phyloP scores from a whole-genome alignment of 306 rosid genomes.

The Morella rubra region DNA sequence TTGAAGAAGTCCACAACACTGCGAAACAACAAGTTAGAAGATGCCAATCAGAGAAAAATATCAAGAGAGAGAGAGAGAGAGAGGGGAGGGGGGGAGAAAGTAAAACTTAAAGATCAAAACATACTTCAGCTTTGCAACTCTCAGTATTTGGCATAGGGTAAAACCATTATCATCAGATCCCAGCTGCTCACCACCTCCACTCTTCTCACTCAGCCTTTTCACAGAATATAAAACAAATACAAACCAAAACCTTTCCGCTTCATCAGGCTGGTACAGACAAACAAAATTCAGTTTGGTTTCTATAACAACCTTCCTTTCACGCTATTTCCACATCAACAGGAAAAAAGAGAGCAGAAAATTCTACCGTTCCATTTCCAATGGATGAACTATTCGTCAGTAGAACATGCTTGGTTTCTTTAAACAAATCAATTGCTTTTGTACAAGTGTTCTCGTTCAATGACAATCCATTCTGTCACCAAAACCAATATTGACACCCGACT shows the following conservation, averaged over 20 bases:
- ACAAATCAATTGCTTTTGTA: conserved; percentile 55
- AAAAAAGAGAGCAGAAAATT: background rate
- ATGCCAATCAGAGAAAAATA: conserved; percentile 17
- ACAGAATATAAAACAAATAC: conserved; percentile 70
- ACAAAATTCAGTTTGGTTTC: conserved; percentile 14
- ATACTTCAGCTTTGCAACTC: conserved; percentile 81
- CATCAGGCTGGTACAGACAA: conserved; percentile 63
- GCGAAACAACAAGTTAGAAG: conserved; percentile 31
- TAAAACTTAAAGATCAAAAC: conserved; percentile 26
- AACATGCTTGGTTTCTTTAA: conserved; percentile 61
- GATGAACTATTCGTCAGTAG: conserved; percentile 51
- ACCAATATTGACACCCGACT: background rate
- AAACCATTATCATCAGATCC: conserved; percentile 45
- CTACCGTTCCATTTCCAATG: conserved; percentile 74
- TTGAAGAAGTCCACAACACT: conserved; percentile 85
- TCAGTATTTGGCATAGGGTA: conserved; percentile 74
- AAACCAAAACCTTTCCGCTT: conserved; percentile 84
- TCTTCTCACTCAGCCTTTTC: conserved; percentile 57
- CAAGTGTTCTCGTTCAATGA: conserved; percentile 51
- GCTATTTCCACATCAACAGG: background rate
- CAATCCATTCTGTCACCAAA: conserved; percentile 53
- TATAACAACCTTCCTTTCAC: conserved; percentile 13
- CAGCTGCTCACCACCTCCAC: conserved; percentile 34
- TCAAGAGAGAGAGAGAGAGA: background rate
- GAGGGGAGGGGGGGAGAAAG: conserved; percentile 10